phyloP scores from a whole-genome alignment of 2,329 filamentous ascomycete genomes.

The Beauveria asiatica region DNA sequence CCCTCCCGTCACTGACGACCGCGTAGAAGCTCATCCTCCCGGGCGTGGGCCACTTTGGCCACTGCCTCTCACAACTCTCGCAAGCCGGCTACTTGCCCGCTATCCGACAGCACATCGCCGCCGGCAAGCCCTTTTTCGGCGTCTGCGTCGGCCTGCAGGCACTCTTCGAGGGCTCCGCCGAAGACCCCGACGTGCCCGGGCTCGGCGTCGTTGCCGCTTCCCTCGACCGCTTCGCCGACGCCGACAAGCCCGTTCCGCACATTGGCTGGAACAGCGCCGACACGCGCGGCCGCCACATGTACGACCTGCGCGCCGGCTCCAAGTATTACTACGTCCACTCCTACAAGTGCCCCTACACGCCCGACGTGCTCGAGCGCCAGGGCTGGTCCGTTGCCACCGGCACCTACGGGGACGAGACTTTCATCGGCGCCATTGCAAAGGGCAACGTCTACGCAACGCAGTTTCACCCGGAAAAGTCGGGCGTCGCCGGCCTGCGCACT shows the following conservation, averaged over 20 bases:
- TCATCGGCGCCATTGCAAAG: constrained; percentile 81
- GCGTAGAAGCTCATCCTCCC: constrained; percentile 83
- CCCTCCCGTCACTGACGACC: background rate
- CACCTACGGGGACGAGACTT: constrained; percentile 78
- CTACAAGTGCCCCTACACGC: constrained; percentile 71
- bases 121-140: constrained; percentile 96
- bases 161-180: constrained; percentile 76
- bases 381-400: constrained; percentile 93
- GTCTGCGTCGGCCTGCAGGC: constrained; percentile 94
- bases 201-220: constrained; percentile 64
- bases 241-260: constrained; percentile 85
- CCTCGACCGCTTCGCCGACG: constrained; percentile 69
- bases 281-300: constrained; percentile 51
- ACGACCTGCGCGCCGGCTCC: constrained; percentile 67
- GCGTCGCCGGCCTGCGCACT: constrained; percentile 75
- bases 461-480: constrained; percentile 97
- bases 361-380: constrained; percentile 64
- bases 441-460: constrained; percentile 86
- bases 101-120: constrained; percentile 70
- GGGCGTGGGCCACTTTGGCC: constrained; percentile 94
- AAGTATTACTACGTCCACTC: constrained; percentile 99
- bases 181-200: constrained; percentile 63
- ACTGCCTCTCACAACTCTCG: constrained; percentile 80
- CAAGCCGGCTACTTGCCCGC: constrained; percentile 77
- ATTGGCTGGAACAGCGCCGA: constrained; percentile 97